Conservation (phyloP, 257 asterid species). For the Solanum raphanifolium region DNA sequence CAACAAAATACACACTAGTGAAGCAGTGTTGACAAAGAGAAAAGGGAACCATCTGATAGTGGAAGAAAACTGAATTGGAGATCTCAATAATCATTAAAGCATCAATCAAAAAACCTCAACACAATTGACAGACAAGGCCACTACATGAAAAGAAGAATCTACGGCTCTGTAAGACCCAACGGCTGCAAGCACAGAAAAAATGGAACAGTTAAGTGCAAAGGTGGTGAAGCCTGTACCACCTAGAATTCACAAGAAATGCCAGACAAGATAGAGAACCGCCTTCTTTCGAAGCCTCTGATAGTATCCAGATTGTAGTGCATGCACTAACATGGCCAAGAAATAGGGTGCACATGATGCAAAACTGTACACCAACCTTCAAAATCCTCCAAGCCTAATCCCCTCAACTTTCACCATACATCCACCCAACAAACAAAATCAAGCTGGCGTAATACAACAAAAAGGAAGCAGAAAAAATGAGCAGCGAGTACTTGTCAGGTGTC, state of each 20-base stretch:
- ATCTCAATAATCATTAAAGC: neutral
- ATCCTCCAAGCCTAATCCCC: neutral
- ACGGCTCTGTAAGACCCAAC: neutral
- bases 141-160: neutral
- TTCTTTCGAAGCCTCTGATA: neutral
- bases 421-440: neutral
- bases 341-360: neutral
- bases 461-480: neutral
- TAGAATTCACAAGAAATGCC: neutral
- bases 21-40: neutral
- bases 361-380: neutral
- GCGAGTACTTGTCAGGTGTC: neutral
- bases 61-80: neutral
- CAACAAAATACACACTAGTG: neutral
- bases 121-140: neutral
- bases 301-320: neutral
- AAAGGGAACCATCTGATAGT: neutral
- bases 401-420: neutral
- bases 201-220: neutral
- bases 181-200: neutral
- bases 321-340: neutral
- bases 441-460: neutral
- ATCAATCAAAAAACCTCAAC: neutral
- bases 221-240: neutral
- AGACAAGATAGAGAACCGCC: neutral